These are phyloP conservation scores for Echria macrotheca DNA, from an alignment of 495 filamentous ascomycete genomes.

Conservation along the genomic window DNA sequence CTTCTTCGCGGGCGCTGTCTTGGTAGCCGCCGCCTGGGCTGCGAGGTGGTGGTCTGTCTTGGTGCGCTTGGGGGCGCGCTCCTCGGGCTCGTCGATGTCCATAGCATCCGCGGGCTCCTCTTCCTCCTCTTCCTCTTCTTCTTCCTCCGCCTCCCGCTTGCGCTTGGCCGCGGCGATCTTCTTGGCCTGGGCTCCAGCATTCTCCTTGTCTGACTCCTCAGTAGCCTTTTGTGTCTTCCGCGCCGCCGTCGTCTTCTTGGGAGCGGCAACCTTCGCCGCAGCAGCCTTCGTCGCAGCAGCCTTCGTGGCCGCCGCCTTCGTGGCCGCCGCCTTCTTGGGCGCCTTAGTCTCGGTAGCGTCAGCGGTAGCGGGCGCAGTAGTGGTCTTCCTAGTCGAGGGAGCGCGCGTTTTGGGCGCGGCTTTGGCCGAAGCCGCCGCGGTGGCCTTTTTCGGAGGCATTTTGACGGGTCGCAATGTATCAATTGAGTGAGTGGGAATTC, in stretches of 20 bases:
- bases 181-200: slow-evolving; percentile 9
- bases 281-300: slow-evolving; percentile 9
- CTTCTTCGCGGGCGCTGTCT: slow-evolving; percentile 11
- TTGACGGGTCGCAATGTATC: background rate
- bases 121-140: slow-evolving; percentile 11
- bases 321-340: slow-evolving; percentile 11
- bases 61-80: slow-evolving; percentile 11
- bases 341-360: slow-evolving; percentile 7
- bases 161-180: slow-evolving; percentile 8
- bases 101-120: slow-evolving; percentile 10
- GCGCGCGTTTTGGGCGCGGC: slow-evolving; percentile 20
- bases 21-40: background rate
- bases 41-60: slow-evolving; percentile 11
- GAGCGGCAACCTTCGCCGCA: slow-evolving; percentile 14
- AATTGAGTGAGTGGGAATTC: background rate
- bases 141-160: slow-evolving; percentile 24
- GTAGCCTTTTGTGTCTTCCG: slow-evolving; percentile 27
- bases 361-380: slow-evolving; percentile 22
- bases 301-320: slow-evolving; percentile 16
- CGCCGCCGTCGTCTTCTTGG: slow-evolving; percentile 27
- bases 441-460: slow-evolving; percentile 27
- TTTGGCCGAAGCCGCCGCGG: slow-evolving; percentile 14
- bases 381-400: slow-evolving; percentile 29
- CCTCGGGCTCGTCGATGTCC: slow-evolving; percentile 2
- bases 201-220: slow-evolving; percentile 31